These are phyloP conservation scores for Podospora appendiculata DNA, from an alignment of 495 filamentous ascomycete genomes.

Conservation along the genomic window DNA sequence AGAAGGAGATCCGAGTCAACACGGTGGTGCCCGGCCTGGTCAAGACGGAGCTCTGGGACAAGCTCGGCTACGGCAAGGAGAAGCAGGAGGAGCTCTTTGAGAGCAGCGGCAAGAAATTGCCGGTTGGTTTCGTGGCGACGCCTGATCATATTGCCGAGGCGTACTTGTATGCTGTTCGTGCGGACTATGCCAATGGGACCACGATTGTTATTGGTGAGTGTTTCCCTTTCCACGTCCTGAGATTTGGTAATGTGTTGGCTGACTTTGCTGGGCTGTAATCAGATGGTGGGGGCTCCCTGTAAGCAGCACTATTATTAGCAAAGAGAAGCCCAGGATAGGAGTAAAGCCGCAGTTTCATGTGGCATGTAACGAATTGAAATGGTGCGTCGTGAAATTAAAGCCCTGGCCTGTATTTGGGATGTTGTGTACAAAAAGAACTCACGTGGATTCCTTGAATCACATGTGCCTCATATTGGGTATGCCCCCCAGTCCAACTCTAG, in stretches of 20 bases:
- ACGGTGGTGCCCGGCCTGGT: slow-evolving; percentile 44
- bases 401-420: too few relatives aligned
- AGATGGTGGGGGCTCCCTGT: slow-evolving; percentile 8
- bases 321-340: neutral
- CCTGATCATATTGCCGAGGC: slow-evolving; percentile 49
- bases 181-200: slow-evolving; percentile 44
- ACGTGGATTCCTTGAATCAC: too few relatives aligned
- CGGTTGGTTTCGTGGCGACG: slow-evolving; percentile 38
- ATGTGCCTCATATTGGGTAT: too few relatives aligned
- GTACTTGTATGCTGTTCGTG: slow-evolving; percentile 50
- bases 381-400: too few relatives aligned
- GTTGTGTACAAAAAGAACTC: too few relatives aligned
- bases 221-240: neutral
- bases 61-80: slow-evolving; percentile 23
- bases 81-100: slow-evolving; percentile 26
- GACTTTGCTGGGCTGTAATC: neutral
- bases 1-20: slow-evolving; percentile 45
- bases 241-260: neutral
- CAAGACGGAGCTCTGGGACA: slow-evolving; percentile 40
- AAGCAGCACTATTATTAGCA: neutral
- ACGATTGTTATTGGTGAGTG: slow-evolving; percentile 29
- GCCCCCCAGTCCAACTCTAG: too few relatives aligned
- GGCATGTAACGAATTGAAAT: too few relatives aligned
- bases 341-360: too few relatives aligned
- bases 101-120: slow-evolving; percentile 15